A percentile compares a stretch with the other conserved stretches of the same genome.
Conservation (phyloP, 768 basidiomycete genomes). For the Punctularia strigosozonata region DNA sequence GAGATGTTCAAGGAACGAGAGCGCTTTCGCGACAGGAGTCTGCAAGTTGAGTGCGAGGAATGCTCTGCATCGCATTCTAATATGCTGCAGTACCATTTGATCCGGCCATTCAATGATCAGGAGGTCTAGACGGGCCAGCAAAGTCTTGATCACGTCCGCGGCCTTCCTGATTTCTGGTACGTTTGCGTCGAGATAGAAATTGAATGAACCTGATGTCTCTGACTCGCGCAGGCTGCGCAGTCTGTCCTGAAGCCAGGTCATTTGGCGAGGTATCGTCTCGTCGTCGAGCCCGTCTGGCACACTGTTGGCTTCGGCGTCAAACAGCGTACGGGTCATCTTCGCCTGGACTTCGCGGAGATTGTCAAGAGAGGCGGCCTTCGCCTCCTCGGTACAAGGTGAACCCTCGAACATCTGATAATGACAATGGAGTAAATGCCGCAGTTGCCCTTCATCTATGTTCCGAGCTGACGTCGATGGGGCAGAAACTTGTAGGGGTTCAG, state of each 20-base stretch:
- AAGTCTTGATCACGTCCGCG: conserved; percentile 32
- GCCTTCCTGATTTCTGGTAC: conserved; percentile 58
- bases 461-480: not conserved
- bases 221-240: conserved; percentile 20
- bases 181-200: conserved; percentile 81
- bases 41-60: conserved; percentile 49
- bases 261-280: conserved; percentile 37
- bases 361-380: not conserved
- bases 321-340: too few relatives aligned
- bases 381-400: too few relatives aligned
- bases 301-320: not conserved
- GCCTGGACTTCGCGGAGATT: too few relatives aligned
- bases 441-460: too few relatives aligned
- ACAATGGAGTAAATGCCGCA: too few relatives aligned
- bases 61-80: conserved; percentile 56
- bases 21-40: conserved; percentile 70
- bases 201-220: conserved; percentile 24
- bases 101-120: conserved; percentile 87
- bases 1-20: conserved; percentile 77
- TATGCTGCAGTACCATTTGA: conserved; percentile 90
- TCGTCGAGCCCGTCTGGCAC: conserved; percentile 28
- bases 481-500: conserved; percentile 22
- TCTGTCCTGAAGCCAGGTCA: conserved; percentile 34
- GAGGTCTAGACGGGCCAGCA: conserved; percentile 38
- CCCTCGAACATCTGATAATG: too few relatives aligned